phyloP scores from a whole-genome alignment of 177 flowering plant species.

The Vitis hybrid region DNA sequence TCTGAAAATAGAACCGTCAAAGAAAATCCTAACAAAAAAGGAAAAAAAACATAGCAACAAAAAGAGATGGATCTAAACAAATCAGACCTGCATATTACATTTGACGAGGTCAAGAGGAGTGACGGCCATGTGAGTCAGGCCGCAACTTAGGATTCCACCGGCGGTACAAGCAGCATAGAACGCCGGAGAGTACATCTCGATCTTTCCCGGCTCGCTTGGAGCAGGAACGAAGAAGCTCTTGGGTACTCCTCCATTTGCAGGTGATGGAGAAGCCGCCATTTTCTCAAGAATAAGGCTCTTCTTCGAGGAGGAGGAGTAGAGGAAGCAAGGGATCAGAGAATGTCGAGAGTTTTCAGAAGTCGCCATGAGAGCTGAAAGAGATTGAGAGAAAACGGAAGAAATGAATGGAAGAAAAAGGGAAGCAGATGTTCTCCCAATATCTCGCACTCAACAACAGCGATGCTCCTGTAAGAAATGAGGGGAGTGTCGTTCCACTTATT shows the following conservation, averaged over 20 bases:
- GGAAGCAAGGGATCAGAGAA: slow-evolving; percentile 46
- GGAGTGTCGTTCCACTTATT: too few relatives aligned
- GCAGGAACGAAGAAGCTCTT: slow-evolving; percentile 38
- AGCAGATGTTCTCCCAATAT: too few relatives aligned
- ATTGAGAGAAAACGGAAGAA: too few relatives aligned
- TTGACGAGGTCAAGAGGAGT: slow-evolving; percentile 87
- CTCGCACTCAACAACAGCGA: too few relatives aligned
- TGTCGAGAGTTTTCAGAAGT: slow-evolving; percentile 16
- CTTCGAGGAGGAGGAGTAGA: slow-evolving; percentile 37
- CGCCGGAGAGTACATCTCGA: slow-evolving; percentile 71
- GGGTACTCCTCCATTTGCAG: background rate
- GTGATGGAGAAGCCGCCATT: slow-evolving; percentile 12
- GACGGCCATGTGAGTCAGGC: slow-evolving; percentile 81
- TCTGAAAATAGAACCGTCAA: background rate
- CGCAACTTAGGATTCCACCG: slow-evolving; percentile 74
- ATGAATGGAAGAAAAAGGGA: too few relatives aligned
- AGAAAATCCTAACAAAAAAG: background rate
- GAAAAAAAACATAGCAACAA: background rate
- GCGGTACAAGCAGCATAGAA: slow-evolving; percentile 73
- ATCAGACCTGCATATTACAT: slow-evolving; percentile 79
- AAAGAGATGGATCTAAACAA: slow-evolving; percentile 12
- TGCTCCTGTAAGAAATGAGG: too few relatives aligned
- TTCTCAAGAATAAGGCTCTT: slow-evolving; percentile 19
- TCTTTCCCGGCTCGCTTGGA: slow-evolving; percentile 64
- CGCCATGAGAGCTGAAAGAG: slow-evolving; percentile 14